phyloP scores from a whole-genome alignment of 2,329 filamentous ascomycete genomes.

The Periglandula ipomoeae region DNA sequence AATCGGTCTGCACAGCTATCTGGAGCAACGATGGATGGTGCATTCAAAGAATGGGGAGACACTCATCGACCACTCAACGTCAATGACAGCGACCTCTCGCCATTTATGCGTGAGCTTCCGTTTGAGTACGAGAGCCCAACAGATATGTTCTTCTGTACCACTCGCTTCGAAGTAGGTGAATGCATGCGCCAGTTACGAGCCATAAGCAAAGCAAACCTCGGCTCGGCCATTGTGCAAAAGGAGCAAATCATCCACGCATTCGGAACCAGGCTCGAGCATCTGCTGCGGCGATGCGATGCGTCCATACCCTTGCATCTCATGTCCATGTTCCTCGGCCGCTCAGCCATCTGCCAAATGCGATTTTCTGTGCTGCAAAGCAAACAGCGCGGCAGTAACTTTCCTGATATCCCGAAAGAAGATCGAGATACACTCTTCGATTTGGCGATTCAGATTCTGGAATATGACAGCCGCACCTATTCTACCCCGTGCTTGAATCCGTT shows the following conservation, averaged over 20 bases:
- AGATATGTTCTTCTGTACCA: constrained; percentile 3
- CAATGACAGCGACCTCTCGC: neutral
- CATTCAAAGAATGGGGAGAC: neutral
- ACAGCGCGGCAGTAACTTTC: neutral
- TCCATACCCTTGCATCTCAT: neutral
- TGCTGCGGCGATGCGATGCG: neutral
- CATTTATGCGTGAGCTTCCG: neutral
- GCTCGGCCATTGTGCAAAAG: neutral
- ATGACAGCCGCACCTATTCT: neutral
- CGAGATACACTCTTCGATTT: neutral
- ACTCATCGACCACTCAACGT: neutral
- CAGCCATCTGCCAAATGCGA: neutral
- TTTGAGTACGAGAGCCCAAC: neutral
- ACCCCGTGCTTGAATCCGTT: neutral
- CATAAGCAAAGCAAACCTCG: neutral
- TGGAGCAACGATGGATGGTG: neutral
- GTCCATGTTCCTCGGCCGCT: neutral
- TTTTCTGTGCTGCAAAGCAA: neutral
- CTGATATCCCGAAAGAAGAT: neutral
- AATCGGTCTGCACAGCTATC: neutral
- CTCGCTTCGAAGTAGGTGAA: neutral
- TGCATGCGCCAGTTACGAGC: neutral
- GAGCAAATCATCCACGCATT: neutral
- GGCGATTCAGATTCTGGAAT: neutral
- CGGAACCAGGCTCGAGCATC: neutral